Percentiles rank a stretch among this genome's conserved stretches.
Conservation (phyloP, 352 stramenopile genomes). For the Aphanomyces euteiches region DNA sequence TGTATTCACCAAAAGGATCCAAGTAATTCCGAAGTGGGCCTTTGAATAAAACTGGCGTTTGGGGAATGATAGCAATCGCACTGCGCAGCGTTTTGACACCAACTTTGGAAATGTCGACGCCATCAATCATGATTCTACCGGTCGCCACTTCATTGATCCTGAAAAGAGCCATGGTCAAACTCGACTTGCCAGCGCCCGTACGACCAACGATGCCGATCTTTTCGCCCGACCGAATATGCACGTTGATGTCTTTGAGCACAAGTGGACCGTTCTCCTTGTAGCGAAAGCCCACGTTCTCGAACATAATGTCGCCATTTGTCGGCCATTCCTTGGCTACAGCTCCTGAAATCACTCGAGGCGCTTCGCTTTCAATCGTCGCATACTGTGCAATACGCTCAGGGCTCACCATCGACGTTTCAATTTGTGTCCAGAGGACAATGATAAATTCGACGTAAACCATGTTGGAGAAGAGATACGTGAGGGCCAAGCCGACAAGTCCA, state of each 20-base stretch:
- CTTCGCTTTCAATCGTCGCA: conserved; percentile 41
- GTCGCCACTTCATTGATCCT: conserved; percentile 45
- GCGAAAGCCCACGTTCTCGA: conserved; percentile 24
- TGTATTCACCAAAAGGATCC: conserved; percentile 59
- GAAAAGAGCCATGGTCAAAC: conserved; percentile 28
- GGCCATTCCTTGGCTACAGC: conserved; percentile 13
- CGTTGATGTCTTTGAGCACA: conserved; percentile 41
- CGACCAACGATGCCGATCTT: conserved; percentile 31
- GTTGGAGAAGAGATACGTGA: conserved; percentile 11
- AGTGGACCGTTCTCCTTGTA: conserved; percentile 31
- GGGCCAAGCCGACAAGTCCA: not conserved
- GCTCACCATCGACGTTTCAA: conserved; percentile 75
- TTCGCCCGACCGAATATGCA: conserved; percentile 39
- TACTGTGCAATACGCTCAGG: conserved; percentile 87
- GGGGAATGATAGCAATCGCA: conserved; percentile 56
- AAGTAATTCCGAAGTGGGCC: conserved; percentile 84
- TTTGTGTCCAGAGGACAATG: conserved; percentile 76
- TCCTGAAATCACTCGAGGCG: conserved; percentile 32
- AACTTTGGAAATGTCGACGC: conserved; percentile 64
- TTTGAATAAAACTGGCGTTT: conserved; percentile 54
- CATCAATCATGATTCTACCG: conserved; percentile 73
- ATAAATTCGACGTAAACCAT: conserved; percentile 63
- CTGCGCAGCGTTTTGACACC: conserved; percentile 45
- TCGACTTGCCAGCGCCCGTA: conserved; percentile 31
- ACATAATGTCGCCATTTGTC: not conserved